Evolutionary conservation across 2,329 filamentous ascomycete species (phyloP), one percentile per base, ranked within the genome.

Genomic region (Talaromyces sp.): DNA sequence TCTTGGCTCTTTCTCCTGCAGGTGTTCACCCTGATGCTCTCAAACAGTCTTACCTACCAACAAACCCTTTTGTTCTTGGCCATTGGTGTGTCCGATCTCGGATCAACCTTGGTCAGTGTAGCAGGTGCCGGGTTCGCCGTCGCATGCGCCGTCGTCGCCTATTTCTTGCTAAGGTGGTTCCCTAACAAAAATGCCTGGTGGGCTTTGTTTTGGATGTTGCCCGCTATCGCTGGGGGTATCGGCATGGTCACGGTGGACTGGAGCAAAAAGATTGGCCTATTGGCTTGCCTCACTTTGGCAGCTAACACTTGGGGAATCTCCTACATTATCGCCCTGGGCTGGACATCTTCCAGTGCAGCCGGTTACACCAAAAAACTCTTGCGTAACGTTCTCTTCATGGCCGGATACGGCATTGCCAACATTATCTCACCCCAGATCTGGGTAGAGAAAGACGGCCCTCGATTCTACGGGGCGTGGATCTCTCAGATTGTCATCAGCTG

Each of bases 21-120:
- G 50, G 35, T 58, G 1, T 66, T 65, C 17, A 66, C 63, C 1
- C 43, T 66, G 3, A 65, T 66, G 67, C 66, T 71, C 55, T 68
- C 71, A 2, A 77, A 78, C 59, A 78, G 77, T 61, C 67, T 78
- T 41, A 70, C 70, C 21, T 78, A 77, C 55, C 76, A 79, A 61
- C 73, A 77, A 56, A 77, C 74, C 55, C 68, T 78, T 2, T 68
- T 78, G 10, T 71, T 68, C 0, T 67, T 68, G 1, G 67, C 68
- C 0, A 67, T 78, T 3, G 76, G 76, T 0, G 70, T 78, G 10
- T 69, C 68, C 4, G 68, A 67, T 10, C 65, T 78, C 0, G 75
- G 74, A 0, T 78, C 76, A 1, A 78, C 77, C 0, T 71, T 78
- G 2, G 75, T 78, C 3, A 70, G 70, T 0, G 74, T 69, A 0